phyloP scores from a whole-genome alignment of 2,329 filamentous ascomycete species.

The Cadophora malorum region DNA sequence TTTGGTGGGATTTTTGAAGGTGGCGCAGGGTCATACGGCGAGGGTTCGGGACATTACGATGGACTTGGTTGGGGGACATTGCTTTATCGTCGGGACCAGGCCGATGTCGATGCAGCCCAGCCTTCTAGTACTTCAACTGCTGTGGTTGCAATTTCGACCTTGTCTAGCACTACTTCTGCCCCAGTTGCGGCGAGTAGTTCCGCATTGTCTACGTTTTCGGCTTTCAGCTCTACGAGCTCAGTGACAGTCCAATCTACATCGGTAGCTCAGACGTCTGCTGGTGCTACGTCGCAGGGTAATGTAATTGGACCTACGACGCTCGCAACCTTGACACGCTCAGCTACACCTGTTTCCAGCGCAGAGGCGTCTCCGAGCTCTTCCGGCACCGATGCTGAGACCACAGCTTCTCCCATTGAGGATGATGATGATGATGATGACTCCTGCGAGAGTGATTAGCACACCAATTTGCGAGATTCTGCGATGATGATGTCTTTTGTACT shows the following conservation, averaged over 20 bases:
- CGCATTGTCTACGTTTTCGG: not conserved
- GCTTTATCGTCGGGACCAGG: constrained; percentile 20
- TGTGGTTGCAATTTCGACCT: not conserved
- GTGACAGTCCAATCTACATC: not conserved
- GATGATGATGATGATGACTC: not conserved
- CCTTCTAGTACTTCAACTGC: not conserved
- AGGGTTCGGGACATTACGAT: constrained; percentile 25
- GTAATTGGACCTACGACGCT: not conserved
- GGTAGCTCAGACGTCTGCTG: not conserved
- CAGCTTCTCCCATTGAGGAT: not conserved
- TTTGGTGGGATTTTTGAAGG: constrained; percentile 23
- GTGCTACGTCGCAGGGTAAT: not conserved
- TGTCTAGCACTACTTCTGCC: too few relatives aligned
- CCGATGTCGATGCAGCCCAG: constrained; percentile 13
- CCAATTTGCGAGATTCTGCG: not conserved
- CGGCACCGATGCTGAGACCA: not conserved
- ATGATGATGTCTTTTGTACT: not conserved
- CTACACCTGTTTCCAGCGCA: not conserved
- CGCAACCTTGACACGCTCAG: not conserved
- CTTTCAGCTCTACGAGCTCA: not conserved
- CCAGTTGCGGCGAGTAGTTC: not conserved
- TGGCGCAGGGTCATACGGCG: constrained; percentile 25
- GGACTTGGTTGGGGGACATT: constrained; percentile 24
- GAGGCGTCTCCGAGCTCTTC: not conserved
- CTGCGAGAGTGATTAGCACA: not conserved